A percentile compares a stretch with the other conserved stretches of the same genome.
phyloP scores from a whole-genome alignment of 2,329 filamentous ascomycete genomes.

The Capronia coronata region DNA sequence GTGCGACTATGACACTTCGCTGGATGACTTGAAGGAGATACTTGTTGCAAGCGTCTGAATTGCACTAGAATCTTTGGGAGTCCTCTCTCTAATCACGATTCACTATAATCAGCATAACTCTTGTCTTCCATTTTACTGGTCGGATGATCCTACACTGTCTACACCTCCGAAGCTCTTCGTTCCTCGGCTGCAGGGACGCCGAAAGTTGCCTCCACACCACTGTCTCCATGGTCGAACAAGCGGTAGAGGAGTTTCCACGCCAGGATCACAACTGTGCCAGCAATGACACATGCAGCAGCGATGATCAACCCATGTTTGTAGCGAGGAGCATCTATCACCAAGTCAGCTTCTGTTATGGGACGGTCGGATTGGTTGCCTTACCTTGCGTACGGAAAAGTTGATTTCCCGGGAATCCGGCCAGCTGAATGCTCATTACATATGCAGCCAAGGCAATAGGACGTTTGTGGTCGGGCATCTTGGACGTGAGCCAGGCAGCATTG shows the following conservation, averaged over 20 bases:
- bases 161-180: not conserved
- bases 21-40: no score
- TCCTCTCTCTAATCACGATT: no score
- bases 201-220: constrained; percentile 8
- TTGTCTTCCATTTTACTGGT: no score
- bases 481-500: constrained; percentile 28
- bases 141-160: no score
- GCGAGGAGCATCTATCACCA: constrained; percentile 10
- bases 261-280: constrained; percentile 12
- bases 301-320: constrained; percentile 16
- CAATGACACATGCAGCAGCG: constrained; percentile 12
- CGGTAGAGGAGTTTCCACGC: constrained; percentile 13
- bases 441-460: constrained; percentile 28
- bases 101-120: no score
- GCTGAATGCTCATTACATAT: constrained; percentile 30
- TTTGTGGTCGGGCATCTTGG: constrained; percentile 29
- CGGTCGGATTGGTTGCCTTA: constrained; percentile 1
- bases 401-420: constrained; percentile 28
- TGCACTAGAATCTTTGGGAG: no score
- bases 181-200: not conserved
- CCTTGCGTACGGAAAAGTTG: constrained; percentile 26
- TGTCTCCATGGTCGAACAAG: constrained; percentile 14
- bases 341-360: not conserved
- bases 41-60: no score
- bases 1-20: no score